Conservation (phyloP, 2,329 filamentous ascomycete genomes). For the Fusarium sp. region DNA sequence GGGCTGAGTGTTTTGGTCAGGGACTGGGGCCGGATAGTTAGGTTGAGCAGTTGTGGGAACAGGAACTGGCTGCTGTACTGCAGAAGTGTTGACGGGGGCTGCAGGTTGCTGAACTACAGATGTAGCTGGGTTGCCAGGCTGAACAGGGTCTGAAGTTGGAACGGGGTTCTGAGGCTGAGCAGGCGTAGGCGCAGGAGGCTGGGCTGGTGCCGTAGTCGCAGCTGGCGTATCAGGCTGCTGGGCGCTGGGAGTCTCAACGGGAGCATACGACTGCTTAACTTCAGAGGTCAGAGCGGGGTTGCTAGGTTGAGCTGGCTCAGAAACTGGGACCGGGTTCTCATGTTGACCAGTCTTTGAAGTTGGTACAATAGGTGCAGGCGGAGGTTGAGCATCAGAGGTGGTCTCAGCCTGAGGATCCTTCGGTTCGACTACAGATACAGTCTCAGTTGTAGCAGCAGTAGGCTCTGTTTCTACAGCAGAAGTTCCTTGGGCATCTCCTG, state of each 20-base stretch:
- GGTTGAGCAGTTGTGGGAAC: slow-evolving; percentile 11
- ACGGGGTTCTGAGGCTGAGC: slow-evolving; percentile 7
- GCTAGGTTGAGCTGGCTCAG: slow-evolving; percentile 26
- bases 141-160: slow-evolving; percentile 13
- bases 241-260: slow-evolving; percentile 15
- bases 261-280: slow-evolving; percentile 20
- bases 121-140: slow-evolving; percentile 18
- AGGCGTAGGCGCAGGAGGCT: slow-evolving; percentile 10
- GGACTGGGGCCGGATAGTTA: slow-evolving; percentile 1
- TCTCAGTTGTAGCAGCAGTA: slow-evolving; percentile 29
- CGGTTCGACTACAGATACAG: slow-evolving; percentile 40
- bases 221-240: slow-evolving; percentile 20
- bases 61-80: slow-evolving; percentile 22
- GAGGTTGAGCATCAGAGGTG: slow-evolving; percentile 22
- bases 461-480: slow-evolving; percentile 15
- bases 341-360: slow-evolving; percentile 33
- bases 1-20: slow-evolving; percentile 16
- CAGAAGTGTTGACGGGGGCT: slow-evolving; percentile 17
- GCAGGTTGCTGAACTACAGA: slow-evolving; percentile 7
- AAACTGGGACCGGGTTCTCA: slow-evolving; percentile 7
- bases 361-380: slow-evolving; percentile 13
- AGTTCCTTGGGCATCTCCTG: slow-evolving; percentile 6
- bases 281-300: slow-evolving; percentile 23
- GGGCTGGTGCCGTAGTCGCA: slow-evolving; percentile 9
- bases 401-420: slow-evolving; percentile 15